Percentiles rank a stretch among this genome's conserved stretches.
phyloP scores from a whole-genome alignment of 169 alveolate species.

The Cryptosporidium andersoni region DNA sequence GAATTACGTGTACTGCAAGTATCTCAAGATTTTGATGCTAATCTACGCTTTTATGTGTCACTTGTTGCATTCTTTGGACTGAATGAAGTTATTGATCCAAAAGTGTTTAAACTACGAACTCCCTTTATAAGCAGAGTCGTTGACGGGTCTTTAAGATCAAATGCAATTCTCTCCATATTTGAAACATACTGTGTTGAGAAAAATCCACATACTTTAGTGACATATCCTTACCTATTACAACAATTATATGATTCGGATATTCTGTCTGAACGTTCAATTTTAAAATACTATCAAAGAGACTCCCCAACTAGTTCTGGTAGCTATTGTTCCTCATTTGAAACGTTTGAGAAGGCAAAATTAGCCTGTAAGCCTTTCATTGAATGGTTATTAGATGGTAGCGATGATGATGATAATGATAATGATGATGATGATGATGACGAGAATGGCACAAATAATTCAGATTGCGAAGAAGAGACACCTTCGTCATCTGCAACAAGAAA shows the following conservation, averaged over 20 bases:
- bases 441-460: slow-evolving; percentile 23
- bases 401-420: slow-evolving; percentile 73
- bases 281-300: slow-evolving; percentile 71
- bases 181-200: slow-evolving; percentile 80
- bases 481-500: slow-evolving; percentile 25
- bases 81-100: slow-evolving; percentile 55
- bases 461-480: slow-evolving; percentile 8
- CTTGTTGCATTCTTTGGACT: slow-evolving; percentile 73
- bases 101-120: slow-evolving; percentile 76
- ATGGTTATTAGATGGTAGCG: slow-evolving; percentile 78
- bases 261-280: slow-evolving; percentile 80
- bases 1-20: slow-evolving; percentile 90
- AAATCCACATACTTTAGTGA: slow-evolving; percentile 75
- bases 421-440: slow-evolving; percentile 72
- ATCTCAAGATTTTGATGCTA: slow-evolving; percentile 87
- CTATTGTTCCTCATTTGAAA: slow-evolving; percentile 71
- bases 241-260: slow-evolving; percentile 82
- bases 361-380: slow-evolving; percentile 83
- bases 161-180: slow-evolving; percentile 80
- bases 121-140: slow-evolving; percentile 76
- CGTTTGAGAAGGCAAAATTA: slow-evolving; percentile 77
- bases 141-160: slow-evolving; percentile 79
- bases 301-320: slow-evolving; percentile 45
- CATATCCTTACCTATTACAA: slow-evolving; percentile 83
- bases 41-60: slow-evolving; percentile 80